phyloP scores from a whole-genome alignment of 306 rosid species.

The Myrica gale region DNA sequence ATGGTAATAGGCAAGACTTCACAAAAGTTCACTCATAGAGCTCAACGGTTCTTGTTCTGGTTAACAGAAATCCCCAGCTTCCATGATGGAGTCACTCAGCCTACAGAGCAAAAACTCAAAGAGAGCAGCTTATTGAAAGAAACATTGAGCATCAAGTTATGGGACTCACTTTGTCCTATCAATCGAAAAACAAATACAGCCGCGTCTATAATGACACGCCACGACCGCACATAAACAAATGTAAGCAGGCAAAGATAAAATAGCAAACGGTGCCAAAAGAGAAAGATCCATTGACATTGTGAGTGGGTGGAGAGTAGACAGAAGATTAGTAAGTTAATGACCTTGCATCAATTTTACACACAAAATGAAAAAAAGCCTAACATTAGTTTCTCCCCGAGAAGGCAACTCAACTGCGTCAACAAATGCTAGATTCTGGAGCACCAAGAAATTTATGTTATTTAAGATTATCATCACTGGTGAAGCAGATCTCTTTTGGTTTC shows the following conservation, averaged over 20 bases:
- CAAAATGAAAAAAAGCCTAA: not conserved
- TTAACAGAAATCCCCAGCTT: not conserved
- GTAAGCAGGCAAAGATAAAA: not conserved
- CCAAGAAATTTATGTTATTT: not conserved
- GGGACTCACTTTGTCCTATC: not conserved
- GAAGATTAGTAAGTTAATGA: not conserved
- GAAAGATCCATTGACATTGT: not conserved
- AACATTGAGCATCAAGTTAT: not conserved
- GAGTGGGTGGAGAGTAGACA: not conserved
- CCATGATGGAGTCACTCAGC: not conserved
- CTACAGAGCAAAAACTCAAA: not conserved
- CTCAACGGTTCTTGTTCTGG: not conserved
- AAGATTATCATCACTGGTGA: not conserved
- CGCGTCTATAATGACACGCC: too few relatives aligned
- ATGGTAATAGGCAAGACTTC: not conserved
- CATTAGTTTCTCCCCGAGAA: not conserved
- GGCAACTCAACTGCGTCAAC: not conserved
- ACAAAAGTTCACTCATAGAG: not conserved
- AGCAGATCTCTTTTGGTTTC: not conserved
- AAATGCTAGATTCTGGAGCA: not conserved
- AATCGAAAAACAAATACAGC: not conserved
- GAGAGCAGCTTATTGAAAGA: not conserved
- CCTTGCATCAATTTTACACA: not conserved
- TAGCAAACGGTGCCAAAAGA: not conserved
- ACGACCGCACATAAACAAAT: not conserved